phyloP scores from a whole-genome alignment of 2,329 filamentous ascomycete genomes.

The Sporothrix mexicana region DNA sequence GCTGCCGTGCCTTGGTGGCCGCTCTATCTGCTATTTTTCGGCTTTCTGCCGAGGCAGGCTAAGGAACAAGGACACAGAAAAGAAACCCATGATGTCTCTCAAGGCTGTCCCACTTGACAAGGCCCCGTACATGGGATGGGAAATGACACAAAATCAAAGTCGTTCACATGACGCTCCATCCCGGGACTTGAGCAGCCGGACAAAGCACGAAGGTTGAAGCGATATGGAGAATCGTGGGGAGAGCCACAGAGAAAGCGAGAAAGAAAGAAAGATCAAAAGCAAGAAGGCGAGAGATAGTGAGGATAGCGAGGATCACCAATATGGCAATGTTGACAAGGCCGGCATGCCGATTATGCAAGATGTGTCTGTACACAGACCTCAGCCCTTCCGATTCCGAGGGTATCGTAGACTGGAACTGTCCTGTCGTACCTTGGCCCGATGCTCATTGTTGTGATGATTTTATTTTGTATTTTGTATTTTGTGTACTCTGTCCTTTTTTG shows the following conservation, averaged over 20 bases:
- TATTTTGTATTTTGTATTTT: not conserved
- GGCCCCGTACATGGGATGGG: not conserved
- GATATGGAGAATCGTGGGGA: not conserved
- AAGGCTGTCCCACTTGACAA: not conserved
- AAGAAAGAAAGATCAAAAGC: not conserved
- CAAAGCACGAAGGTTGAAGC: not conserved
- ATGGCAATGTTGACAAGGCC: not conserved
- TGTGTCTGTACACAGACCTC: not conserved
- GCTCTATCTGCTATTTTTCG: not conserved
- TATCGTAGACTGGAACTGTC: too few relatives aligned
- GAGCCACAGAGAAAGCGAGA: not conserved
- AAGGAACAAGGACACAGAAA: not conserved
- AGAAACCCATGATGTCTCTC: too few relatives aligned
- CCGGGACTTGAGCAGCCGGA: conserved; percentile 24
- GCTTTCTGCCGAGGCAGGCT: conserved; percentile 20
- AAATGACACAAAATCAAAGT: not conserved
- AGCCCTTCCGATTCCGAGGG: not conserved
- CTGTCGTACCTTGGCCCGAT: too few relatives aligned
- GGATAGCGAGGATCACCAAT: not conserved
- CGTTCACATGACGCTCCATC: conserved; percentile 2
- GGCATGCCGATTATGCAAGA: not conserved
- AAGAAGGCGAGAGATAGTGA: too few relatives aligned
- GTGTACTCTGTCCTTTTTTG: not conserved
- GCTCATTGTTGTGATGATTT: not conserved
- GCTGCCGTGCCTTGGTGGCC: not conserved